These are phyloP conservation scores for Populus hybrid DNA, from an alignment of 441 rosid genomes.

Conservation along the genomic window DNA sequence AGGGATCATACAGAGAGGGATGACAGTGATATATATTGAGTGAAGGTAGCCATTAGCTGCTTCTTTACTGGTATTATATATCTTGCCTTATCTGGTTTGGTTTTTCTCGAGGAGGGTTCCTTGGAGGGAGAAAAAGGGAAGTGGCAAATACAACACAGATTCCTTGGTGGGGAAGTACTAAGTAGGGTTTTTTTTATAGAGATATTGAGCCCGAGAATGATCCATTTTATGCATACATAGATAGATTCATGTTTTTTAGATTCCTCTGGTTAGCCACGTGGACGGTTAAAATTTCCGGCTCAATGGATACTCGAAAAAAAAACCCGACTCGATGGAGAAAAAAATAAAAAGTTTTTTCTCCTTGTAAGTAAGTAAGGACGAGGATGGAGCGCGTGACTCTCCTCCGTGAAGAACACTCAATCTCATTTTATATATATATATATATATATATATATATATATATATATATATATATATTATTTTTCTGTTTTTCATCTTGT, in stretches of 20 bases:
- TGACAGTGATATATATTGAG: background rate
- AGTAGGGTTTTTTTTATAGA: background rate
- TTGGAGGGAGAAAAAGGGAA: background rate
- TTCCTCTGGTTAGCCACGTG: background rate
- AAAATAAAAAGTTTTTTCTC: too few relatives aligned
- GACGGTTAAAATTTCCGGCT: background rate
- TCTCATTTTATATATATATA: too few relatives aligned
- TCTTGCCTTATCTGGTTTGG: background rate
- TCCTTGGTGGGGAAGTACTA: background rate
- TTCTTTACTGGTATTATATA: background rate
- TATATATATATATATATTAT: too few relatives aligned
- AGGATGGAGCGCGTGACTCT: too few relatives aligned
- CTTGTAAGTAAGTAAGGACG: too few relatives aligned
- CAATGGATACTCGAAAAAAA: background rate
- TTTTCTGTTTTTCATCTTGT: too few relatives aligned
- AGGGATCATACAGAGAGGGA: background rate
- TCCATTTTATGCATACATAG: background rate
- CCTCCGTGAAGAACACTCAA: too few relatives aligned
- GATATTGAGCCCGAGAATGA: background rate
- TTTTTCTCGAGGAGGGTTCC: background rate
- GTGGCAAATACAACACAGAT: background rate
- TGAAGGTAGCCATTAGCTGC: background rate
- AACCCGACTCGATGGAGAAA: background rate
- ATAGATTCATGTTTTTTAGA: too few relatives aligned
- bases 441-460: too few relatives aligned